Evolutionary conservation across 176 grass and related monocot species (phyloP).

Genomic region (Triticum turgidum): DNA sequence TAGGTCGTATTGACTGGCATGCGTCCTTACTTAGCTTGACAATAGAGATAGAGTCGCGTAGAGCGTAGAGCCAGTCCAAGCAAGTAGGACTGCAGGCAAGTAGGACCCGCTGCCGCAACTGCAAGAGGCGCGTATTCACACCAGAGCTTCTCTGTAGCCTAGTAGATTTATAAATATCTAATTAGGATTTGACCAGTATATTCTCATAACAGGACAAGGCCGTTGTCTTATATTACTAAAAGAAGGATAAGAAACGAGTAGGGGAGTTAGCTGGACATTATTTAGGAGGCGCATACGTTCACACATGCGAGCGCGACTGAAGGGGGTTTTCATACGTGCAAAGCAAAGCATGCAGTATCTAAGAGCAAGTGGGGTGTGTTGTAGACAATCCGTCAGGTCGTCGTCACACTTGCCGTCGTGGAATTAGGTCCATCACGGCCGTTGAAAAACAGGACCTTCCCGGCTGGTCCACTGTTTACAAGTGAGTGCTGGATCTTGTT

Average conservation of each 20-base stretch:
- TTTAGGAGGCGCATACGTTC: not conserved
- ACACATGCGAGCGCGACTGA: not conserved
- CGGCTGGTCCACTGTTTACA: not conserved
- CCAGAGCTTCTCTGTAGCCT: no score
- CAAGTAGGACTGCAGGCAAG: not conserved
- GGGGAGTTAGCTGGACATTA: not conserved
- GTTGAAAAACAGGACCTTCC: not conserved
- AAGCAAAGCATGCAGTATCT: not conserved
- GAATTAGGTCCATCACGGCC: not conserved
- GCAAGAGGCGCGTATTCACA: slow-evolving; percentile 4
- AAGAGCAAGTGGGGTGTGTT: not conserved
- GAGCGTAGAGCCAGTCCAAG: not conserved
- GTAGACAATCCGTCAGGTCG: not conserved
- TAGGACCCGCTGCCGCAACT: not conserved
- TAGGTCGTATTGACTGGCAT: not conserved
- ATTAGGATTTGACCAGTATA: not conserved
- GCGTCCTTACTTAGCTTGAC: not conserved
- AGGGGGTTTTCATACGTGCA: not conserved
- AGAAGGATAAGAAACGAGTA: not conserved
- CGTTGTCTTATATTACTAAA: not conserved
- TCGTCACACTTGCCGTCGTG: slow-evolving; percentile 5
- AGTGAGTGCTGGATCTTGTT: slow-evolving; percentile 15
- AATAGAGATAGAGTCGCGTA: not conserved
- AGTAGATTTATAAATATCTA: not conserved
- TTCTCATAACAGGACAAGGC: not conserved